phyloP scores from a whole-genome alignment of 1,284 basidiomycete species.

The Leccinum griseonigrum region DNA sequence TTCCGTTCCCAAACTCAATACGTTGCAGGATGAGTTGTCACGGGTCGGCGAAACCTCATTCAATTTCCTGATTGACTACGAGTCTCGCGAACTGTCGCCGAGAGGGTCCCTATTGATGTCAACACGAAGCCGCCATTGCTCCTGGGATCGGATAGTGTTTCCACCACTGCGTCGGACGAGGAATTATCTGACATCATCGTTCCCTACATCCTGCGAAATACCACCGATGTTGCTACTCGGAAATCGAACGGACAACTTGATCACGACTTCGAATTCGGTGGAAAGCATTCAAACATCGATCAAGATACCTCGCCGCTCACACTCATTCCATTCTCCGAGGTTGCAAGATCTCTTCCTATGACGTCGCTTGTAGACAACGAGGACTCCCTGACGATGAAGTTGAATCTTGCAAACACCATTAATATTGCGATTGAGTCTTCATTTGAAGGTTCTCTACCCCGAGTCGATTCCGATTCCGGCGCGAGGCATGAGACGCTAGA shows the following conservation, averaged over 20 bases:
- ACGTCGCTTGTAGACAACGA: conserved; percentile 47
- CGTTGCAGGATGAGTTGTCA: conserved; percentile 28
- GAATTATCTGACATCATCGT: conserved; percentile 25
- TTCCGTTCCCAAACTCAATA: conserved; percentile 32
- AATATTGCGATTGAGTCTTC: conserved; percentile 31
- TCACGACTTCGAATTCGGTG: conserved; percentile 70
- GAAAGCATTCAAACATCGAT: conserved; percentile 36
- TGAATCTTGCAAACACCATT: conserved; percentile 51
- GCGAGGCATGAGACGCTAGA: conserved; percentile 34
- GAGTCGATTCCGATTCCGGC: conserved; percentile 46
- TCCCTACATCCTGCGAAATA: conserved; percentile 25
- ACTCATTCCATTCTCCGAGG: conserved; percentile 61
- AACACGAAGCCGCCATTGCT: conserved; percentile 23
- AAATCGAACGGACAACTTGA: conserved; percentile 65
- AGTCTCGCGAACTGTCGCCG: conserved; percentile 17
- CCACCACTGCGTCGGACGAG: conserved; percentile 14
- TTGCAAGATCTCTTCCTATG: conserved; percentile 48
- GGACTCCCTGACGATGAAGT: conserved; percentile 51
- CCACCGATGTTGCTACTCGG: conserved; percentile 41
- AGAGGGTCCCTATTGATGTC: conserved; percentile 22
- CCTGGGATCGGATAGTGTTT: conserved; percentile 20
- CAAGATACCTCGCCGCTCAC: conserved; percentile 40
- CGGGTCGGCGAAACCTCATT: conserved; percentile 22
- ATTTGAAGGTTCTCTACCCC: conserved; percentile 36
- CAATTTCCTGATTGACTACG: conserved; percentile 15